A percentile compares a stretch with the other conserved stretches of the same genome.
phyloP scores from a whole-genome alignment of 2,329 filamentous ascomycete genomes.

The Dothistroma pini region DNA sequence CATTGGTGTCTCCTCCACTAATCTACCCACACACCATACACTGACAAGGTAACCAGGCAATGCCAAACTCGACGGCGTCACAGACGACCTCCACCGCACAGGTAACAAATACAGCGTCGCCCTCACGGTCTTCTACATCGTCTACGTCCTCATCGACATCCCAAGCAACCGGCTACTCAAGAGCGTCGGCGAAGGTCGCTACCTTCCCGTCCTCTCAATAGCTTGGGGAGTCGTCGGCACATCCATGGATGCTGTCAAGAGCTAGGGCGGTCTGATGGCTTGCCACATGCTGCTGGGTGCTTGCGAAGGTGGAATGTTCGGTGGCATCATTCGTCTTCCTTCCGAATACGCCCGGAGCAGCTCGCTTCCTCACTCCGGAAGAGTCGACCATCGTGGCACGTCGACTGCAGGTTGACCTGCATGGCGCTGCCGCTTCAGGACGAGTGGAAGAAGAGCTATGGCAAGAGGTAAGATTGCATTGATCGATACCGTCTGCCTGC shows the following conservation, averaged over 20 bases:
- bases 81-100: conserved; percentile 38
- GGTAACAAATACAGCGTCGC: conserved; percentile 43
- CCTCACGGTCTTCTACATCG: conserved; percentile 45
- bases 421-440: conserved; percentile 27
- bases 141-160: conserved; percentile 43
- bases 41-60: conserved; percentile 36
- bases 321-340: conserved; percentile 51
- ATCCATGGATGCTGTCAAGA: conserved; percentile 42
- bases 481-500: not conserved
- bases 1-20: conserved; percentile 19
- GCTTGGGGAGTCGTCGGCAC: conserved; percentile 41
- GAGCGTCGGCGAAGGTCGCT: conserved; percentile 40
- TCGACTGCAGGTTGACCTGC: conserved; percentile 33
- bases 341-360: conserved; percentile 51
- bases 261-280: conserved; percentile 39
- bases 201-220: conserved; percentile 39
- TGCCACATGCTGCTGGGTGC: conserved; percentile 42
- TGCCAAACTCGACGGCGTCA: conserved; percentile 42
- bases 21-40: not conserved
- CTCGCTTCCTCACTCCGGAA: conserved; percentile 36
- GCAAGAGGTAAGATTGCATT: conserved; percentile 29
- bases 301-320: conserved; percentile 41
- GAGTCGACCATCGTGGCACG: conserved; percentile 32
- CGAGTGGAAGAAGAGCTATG: conserved; percentile 34
- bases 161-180: conserved; percentile 43